Percentiles rank a stretch among this genome's conserved stretches.
These are phyloP conservation scores for Fermentozyma sake DNA, from an alignment of 1,139 yeast genomes.

Conservation along the genomic window DNA sequence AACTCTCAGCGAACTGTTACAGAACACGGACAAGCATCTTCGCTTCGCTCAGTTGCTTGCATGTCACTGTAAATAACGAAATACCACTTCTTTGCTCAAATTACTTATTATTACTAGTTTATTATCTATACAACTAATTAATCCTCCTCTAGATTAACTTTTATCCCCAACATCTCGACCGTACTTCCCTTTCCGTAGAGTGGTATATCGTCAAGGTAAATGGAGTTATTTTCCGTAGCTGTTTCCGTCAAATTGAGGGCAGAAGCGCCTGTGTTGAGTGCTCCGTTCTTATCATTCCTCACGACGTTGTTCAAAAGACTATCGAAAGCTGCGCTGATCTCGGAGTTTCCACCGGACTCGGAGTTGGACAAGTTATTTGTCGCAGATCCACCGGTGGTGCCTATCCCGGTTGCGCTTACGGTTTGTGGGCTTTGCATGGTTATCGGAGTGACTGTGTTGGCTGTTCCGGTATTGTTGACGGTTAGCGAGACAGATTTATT, in stretches of 20 bases:
- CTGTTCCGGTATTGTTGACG: no score
- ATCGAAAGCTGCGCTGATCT: constrained; percentile 31
- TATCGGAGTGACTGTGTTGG: constrained; percentile 14
- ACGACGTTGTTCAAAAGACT: constrained; percentile 26
- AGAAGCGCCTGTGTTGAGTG: background rate
- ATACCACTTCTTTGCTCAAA: no score
- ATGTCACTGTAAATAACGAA: no score
- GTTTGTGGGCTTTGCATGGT: constrained; percentile 21
- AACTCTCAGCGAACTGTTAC: no score
- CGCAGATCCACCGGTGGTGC: constrained; percentile 10
- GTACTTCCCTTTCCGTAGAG: constrained; percentile 38
- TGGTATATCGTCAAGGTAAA: constrained; percentile 37
- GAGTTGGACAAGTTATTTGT: constrained; percentile 11
- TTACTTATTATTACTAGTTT: no score
- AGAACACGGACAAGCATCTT: no score
- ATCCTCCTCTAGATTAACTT: constrained; percentile 13
- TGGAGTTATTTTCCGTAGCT: constrained; percentile 12
- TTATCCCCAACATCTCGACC: constrained; percentile 32
- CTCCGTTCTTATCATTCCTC: constrained; percentile 12
- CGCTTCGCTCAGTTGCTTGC: no score
- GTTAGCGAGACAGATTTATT: constrained; percentile 1
- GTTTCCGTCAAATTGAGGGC: constrained; percentile 5
- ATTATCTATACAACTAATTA: constrained; percentile 1
- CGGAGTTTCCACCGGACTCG: constrained; percentile 13
- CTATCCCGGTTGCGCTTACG: no score